Evolutionary conservation across 2,329 filamentous ascomycete species (phyloP).

Genomic region (Exophiala aquamarina): DNA sequence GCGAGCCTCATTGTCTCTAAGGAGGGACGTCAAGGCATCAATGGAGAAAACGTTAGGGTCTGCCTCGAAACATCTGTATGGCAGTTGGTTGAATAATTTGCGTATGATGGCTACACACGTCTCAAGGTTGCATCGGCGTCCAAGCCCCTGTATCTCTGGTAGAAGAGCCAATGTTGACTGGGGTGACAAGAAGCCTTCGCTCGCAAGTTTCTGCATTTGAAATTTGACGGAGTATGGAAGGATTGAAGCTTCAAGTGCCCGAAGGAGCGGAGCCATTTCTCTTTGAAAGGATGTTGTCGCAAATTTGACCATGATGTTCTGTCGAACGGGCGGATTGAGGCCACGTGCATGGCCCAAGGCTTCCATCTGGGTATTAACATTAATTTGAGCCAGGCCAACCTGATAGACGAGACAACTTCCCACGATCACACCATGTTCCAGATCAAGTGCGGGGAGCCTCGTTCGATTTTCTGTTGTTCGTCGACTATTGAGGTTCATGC

Average conservation of each 20-base stretch:
- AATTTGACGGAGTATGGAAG: constrained; percentile 59
- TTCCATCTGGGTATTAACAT: constrained; percentile 30
- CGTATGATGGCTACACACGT: constrained; percentile 57
- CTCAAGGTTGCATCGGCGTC: constrained; percentile 29
- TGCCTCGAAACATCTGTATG: constrained; percentile 54
- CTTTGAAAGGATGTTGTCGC: constrained; percentile 14
- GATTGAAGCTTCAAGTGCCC: constrained; percentile 33
- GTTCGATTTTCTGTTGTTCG: not conserved
- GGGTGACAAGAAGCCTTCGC: constrained; percentile 64
- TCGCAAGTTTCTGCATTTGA: constrained; percentile 63
- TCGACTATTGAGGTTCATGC: constrained; percentile 4
- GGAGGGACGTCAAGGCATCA: constrained; percentile 40
- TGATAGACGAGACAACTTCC: constrained; percentile 55
- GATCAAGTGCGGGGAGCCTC: constrained; percentile 36
- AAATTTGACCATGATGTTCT: constrained; percentile 13
- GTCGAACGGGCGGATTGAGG: constrained; percentile 33
- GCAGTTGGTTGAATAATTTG: constrained; percentile 53
- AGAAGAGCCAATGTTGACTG: constrained; percentile 50
- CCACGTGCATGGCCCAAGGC: constrained; percentile 31
- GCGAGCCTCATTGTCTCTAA: constrained; percentile 44
- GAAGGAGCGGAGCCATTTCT: constrained; percentile 29
- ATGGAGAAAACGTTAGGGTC: constrained; percentile 46
- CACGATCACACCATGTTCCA: constrained; percentile 38
- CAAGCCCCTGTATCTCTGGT: constrained; percentile 40
- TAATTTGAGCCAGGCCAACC: constrained; percentile 32